phyloP scores from a whole-genome alignment of 306 rosid species.

The Benincasa hispida region DNA sequence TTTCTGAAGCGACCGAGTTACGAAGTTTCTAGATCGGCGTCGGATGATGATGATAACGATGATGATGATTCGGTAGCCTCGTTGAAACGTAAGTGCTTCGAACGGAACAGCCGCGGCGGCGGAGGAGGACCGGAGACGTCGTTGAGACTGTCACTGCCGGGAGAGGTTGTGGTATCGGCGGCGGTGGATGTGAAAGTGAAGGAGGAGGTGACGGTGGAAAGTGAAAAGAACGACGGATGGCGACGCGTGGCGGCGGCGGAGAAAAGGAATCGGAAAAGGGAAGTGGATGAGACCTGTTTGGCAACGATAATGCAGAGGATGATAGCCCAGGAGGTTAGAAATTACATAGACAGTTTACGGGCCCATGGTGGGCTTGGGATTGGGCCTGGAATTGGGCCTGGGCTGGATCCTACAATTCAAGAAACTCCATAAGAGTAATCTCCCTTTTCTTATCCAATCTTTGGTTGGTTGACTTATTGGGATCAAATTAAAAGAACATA shows the following conservation, averaged over 20 bases:
- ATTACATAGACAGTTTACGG: conserved; percentile 34
- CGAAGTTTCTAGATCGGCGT: not conserved
- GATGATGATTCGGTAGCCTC: conserved; percentile 9
- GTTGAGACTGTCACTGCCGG: conserved; percentile 37
- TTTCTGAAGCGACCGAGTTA: not conserved
- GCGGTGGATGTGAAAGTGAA: not conserved
- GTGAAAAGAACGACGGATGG: not conserved
- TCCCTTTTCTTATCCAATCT: not conserved
- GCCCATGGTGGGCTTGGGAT: not conserved
- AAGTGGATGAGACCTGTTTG: conserved; percentile 22
- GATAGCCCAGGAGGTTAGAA: conserved; percentile 65
- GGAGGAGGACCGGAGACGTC: conserved; percentile 28
- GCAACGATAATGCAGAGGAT: conserved; percentile 35
- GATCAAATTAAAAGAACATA: not conserved
- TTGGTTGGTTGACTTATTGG: not conserved
- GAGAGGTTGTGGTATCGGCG: conserved; percentile 4
- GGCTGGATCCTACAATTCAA: conserved; percentile 1
- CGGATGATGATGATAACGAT: not conserved
- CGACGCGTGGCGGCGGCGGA: not conserved
- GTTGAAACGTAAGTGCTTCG: conserved; percentile 24
- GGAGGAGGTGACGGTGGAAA: conserved; percentile 9
- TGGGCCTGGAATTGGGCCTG: not conserved
- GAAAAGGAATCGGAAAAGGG: not conserved
- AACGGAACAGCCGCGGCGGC: conserved; percentile 8
- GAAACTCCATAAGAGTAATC: not conserved